Percentiles rank a stretch among this genome's conserved stretches.
Evolutionary conservation across 176 grass and related monocot genomes (phyloP).

Genomic region (Themeda triandra): DNA sequence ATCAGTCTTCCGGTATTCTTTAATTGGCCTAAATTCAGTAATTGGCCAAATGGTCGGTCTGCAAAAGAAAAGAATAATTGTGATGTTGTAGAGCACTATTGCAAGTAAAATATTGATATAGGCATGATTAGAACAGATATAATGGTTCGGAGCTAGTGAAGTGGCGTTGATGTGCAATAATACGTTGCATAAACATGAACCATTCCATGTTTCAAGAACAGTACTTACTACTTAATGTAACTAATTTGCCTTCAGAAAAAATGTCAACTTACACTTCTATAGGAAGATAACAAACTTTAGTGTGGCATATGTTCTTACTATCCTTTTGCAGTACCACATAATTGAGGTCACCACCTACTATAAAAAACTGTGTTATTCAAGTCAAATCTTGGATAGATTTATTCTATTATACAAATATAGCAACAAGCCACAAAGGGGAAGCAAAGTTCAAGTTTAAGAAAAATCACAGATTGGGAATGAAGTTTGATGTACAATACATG

Average conservation of each 20-base stretch:
- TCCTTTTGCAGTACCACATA: conserved; percentile 50
- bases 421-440: neutral
- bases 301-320: conserved; percentile 35
- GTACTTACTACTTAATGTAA: neutral
- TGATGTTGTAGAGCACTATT: neutral
- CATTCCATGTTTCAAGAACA: no score
- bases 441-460: conserved; percentile 8
- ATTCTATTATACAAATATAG: neutral
- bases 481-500: neutral
- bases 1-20: conserved; percentile 4
- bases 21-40: conserved; percentile 35
- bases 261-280: conserved; percentile 47
- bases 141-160: neutral
- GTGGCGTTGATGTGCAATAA: neutral
- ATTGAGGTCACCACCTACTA: conserved; percentile 14
- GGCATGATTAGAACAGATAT: neutral
- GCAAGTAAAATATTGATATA: conserved; percentile 7
- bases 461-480: neutral
- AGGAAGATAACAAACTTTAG: conserved; percentile 37
- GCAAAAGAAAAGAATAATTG: conserved; percentile 20
- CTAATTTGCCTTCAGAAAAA: neutral
- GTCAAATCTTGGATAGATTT: neutral
- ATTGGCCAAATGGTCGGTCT: conserved; percentile 53
- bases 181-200: no score
- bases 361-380: conserved; percentile 1